phyloP scores from a whole-genome alignment of 345 rosid genomes.

The Anastatica hierochuntica region DNA sequence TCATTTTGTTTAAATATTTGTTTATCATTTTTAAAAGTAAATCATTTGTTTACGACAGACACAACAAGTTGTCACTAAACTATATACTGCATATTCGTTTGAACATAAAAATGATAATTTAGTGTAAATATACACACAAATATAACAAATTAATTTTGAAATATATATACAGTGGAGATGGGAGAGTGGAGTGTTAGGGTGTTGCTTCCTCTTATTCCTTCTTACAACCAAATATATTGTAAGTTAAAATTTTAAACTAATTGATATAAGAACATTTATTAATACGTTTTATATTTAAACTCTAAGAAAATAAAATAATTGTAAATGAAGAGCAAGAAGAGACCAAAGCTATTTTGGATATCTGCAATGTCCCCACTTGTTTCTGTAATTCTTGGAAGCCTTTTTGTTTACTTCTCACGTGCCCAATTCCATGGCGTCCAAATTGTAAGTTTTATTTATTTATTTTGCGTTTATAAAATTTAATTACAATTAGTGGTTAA shows the following conservation, averaged over 20 bases:
- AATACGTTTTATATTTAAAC: too few relatives aligned
- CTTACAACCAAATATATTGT: constrained; percentile 56
- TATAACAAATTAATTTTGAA: background rate
- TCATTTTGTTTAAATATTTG: background rate
- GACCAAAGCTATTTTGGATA: constrained; percentile 77
- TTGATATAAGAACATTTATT: background rate
- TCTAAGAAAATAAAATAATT: too few relatives aligned
- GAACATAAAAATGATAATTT: too few relatives aligned
- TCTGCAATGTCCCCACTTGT: constrained; percentile 89
- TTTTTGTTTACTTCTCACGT: constrained; percentile 63
- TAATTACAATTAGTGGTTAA: too few relatives aligned
- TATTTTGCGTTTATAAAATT: too few relatives aligned
- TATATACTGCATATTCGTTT: too few relatives aligned
- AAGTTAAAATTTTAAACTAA: constrained; percentile 21
- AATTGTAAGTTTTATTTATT: constrained; percentile 34
- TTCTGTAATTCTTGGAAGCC: constrained; percentile 63
- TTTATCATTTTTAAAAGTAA: too few relatives aligned
- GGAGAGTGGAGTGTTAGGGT: constrained; percentile 77
- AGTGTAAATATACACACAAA: too few relatives aligned
- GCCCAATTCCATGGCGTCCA: constrained; percentile 71
- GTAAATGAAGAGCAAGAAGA: constrained; percentile 68
- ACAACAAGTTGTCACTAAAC: too few relatives aligned
- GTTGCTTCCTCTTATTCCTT: constrained; percentile 71
- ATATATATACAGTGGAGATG: constrained; percentile 71
- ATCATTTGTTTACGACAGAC: too few relatives aligned